phyloP scores from a whole-genome alignment of 2,329 filamentous ascomycete genomes.

The Lecanicillium sp. region DNA sequence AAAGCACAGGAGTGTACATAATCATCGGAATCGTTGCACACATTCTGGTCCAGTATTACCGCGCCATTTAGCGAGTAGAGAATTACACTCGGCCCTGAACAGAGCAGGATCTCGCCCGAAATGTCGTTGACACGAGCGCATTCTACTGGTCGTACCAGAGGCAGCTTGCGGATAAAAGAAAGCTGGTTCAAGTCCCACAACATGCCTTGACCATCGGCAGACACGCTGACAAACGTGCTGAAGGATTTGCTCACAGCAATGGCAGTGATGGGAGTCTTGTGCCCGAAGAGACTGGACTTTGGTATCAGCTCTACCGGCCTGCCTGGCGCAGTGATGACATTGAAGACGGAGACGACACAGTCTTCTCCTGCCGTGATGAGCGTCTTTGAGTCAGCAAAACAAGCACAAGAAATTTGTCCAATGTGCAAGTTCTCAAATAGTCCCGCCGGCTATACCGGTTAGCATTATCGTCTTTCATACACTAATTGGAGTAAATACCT shows the following conservation, averaged over 20 bases:
- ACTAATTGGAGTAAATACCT: constrained; percentile 33
- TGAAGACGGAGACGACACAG: constrained; percentile 82
- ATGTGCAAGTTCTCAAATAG: constrained; percentile 92
- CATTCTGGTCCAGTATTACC: constrained; percentile 70
- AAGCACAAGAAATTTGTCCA: constrained; percentile 74
- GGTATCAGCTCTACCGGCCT: constrained; percentile 74
- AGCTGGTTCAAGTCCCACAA: constrained; percentile 92
- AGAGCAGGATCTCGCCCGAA: constrained; percentile 81
- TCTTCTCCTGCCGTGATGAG: constrained; percentile 89
- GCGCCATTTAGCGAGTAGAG: constrained; percentile 86
- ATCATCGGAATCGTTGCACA: constrained; percentile 65
- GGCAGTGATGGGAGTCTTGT: constrained; percentile 72
- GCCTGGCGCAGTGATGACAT: constrained; percentile 51
- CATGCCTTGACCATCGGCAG: constrained; percentile 71
- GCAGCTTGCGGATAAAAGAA: constrained; percentile 73
- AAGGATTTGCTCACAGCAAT: constrained; percentile 84
- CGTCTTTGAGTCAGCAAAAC: constrained; percentile 83
- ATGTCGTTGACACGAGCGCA: constrained; percentile 85
- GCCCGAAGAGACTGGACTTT: constrained; percentile 77
- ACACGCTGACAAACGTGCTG: constrained; percentile 78
- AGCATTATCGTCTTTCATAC: constrained; percentile 18
- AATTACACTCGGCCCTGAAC: constrained; percentile 63
- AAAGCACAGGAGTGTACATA: constrained; percentile 76
- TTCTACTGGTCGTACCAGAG: constrained; percentile 49
- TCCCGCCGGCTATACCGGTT: constrained; percentile 52